Base-by-base conservation (phyloP, 2,329 filamentous ascomycete species). In the Macrophomina pseudophaseolina region DNA sequence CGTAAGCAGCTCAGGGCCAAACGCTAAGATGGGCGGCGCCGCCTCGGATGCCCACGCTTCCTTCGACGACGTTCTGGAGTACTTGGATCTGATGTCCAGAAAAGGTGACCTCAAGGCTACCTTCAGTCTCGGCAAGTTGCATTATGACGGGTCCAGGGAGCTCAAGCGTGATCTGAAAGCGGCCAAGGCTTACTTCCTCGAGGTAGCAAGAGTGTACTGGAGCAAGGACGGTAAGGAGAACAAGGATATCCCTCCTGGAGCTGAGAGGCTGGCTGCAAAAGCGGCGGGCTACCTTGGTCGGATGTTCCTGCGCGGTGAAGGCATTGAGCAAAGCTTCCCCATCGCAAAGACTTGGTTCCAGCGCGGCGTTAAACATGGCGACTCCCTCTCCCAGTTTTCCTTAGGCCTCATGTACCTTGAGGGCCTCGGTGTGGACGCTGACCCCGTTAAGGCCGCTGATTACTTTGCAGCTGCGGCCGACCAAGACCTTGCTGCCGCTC, bases 21-120 rank as follows among this genome's bases (percentile, higher is more conserved):
- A 97, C 75, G 93, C 93, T 4, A 86, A 90, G 73, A 89, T 89
- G 69, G 87, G 89, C 23, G 88, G 88, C 66, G 86, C 89, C 1
- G 90, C 91, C 70, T 92, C 92, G 2, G 91, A 95, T 74, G 88
- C 91, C 0, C 91, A 97, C 73, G 93, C 93, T 1, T 91, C 92
- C 16, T 87, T 97, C 67, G 93, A 97, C 72, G 94, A 99, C 77
- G 91, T 98, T 16, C 88, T 99, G 67, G 95, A 99, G 76, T 99
- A 97, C 72, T 83, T 97, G 70, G 92, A 97, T 72, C 84, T 97
- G 49, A 90, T 97, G 85, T 93, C 93, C 5, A 88, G 94, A 68
- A 97, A 97, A 76, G 93, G 94, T 11, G 93, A 97, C 74, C 87
- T 92, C 66, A 93, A 92, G 75, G 92, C 94, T 0, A 94, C 92